phyloP scores from a whole-genome alignment of 176 grass and related monocot species.

The Eremochloa ophiuroides region DNA sequence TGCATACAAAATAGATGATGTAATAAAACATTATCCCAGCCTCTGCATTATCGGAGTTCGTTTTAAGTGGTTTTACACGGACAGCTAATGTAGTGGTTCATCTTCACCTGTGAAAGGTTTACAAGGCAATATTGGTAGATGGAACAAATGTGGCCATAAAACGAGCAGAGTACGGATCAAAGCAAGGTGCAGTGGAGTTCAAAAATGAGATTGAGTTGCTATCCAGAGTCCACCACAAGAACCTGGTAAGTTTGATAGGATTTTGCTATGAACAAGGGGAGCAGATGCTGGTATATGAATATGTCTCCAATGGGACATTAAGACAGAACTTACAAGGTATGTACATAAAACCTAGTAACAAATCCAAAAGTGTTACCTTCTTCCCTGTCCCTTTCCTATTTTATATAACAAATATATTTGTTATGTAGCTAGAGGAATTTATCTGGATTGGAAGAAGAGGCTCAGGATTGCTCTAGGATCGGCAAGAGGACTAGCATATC shows the following conservation, averaged over 20 bases:
- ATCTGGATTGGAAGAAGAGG: constrained; percentile 75
- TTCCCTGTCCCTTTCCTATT: background rate
- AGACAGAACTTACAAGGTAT: constrained; percentile 71
- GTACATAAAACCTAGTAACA: constrained; percentile 3
- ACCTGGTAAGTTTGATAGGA: constrained; percentile 73
- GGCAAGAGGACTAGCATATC: constrained; percentile 79
- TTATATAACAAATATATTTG: constrained; percentile 1
- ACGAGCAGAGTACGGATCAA: constrained; percentile 72
- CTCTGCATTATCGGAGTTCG: background rate
- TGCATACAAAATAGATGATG: background rate
- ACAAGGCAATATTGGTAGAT: constrained; percentile 63
- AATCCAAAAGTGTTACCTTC: background rate
- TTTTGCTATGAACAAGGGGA: constrained; percentile 91
- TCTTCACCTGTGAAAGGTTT: constrained; percentile 52
- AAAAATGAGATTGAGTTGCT: constrained; percentile 93
- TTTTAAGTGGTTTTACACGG: background rate
- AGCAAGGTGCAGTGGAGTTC: constrained; percentile 81
- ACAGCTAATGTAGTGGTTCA: constrained; percentile 1
- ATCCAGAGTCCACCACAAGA: constrained; percentile 90
- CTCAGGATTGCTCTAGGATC: constrained; percentile 72
- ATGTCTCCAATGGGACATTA: constrained; percentile 66
- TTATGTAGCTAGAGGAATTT: constrained; percentile 44
- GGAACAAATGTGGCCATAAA: constrained; percentile 71
- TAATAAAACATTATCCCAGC: background rate
- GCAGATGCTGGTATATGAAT: constrained; percentile 92